Conservation (phyloP, 139 green algal genomes). For the Chlamydomonas schloesseri region DNA sequence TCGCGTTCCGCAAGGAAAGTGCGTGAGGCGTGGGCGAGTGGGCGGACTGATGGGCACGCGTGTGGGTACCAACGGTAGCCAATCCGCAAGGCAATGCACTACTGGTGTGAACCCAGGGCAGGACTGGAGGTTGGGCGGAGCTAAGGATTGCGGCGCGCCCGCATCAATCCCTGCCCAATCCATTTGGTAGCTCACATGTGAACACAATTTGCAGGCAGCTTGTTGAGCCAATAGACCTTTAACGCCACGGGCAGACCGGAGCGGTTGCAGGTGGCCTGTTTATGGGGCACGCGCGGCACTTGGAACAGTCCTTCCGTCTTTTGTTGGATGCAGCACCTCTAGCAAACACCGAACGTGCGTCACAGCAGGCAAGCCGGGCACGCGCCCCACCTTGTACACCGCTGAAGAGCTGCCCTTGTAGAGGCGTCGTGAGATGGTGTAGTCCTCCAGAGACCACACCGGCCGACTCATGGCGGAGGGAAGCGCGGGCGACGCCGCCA, state of each 20-base stretch:
- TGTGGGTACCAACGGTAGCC: too few relatives aligned
- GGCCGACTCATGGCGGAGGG: neutral
- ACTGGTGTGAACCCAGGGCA: too few relatives aligned
- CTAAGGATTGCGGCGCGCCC: too few relatives aligned
- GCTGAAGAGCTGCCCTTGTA: constrained; percentile 20
- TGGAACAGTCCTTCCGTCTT: neutral
- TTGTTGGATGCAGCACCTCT: neutral
- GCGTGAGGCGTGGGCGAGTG: too few relatives aligned
- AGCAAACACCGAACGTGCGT: neutral
- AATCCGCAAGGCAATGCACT: too few relatives aligned
- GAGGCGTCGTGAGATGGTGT: neutral
- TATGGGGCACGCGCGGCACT: neutral
- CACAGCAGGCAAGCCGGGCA: neutral
- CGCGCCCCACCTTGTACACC: constrained; percentile 40
- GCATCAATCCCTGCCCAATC: too few relatives aligned
- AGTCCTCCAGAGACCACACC: constrained; percentile 19
- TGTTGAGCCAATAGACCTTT: constrained; percentile 31
- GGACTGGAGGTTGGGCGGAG: too few relatives aligned
- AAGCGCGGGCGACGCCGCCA: neutral
- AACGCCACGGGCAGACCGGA: constrained; percentile 14
- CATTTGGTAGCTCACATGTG: constrained; percentile 20
- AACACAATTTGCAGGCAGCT: neutral
- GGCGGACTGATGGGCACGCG: too few relatives aligned
- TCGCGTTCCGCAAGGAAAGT: too few relatives aligned
- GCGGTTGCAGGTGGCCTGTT: constrained; percentile 11